Conservation (phyloP, 1,284 basidiomycete species). For the Schizopora paradoxa region DNA sequence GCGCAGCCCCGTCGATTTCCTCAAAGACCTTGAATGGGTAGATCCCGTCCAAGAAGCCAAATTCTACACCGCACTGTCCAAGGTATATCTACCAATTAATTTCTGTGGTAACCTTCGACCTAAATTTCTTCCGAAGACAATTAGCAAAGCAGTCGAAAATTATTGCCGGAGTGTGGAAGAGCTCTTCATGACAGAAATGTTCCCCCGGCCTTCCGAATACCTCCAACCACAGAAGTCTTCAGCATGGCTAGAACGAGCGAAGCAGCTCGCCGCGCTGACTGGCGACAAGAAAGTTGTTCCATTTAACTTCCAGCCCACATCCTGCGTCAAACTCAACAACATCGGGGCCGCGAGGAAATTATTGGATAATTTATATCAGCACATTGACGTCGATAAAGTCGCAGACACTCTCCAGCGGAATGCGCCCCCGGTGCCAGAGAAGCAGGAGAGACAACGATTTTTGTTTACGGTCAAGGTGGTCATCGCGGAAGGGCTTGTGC, state of each 20-base stretch:
- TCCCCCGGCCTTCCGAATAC: constrained; percentile 72
- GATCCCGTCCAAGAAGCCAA: constrained; percentile 85
- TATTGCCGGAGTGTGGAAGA: constrained; percentile 88
- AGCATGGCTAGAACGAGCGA: constrained; percentile 93
- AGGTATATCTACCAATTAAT: constrained; percentile 43
- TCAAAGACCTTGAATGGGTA: constrained; percentile 89
- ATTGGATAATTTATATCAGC: constrained; percentile 90
- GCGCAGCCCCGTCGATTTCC: constrained; percentile 83
- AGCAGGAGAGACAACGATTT: constrained; percentile 60
- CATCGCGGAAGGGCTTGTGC: constrained; percentile 79
- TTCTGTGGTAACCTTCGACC: neutral
- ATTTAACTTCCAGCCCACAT: constrained; percentile 91
- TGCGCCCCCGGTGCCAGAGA: constrained; percentile 67
- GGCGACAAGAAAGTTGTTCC: constrained; percentile 90
- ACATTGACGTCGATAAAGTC: constrained; percentile 88
- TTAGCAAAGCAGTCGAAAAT: constrained; percentile 88
- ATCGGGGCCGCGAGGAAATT: constrained; percentile 88
- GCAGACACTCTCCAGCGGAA: constrained; percentile 57
- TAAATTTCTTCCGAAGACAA: constrained; percentile 51
- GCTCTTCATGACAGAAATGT: constrained; percentile 93
- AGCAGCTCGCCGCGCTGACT: constrained; percentile 63
- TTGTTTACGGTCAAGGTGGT: constrained; percentile 94
- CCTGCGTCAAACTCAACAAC: constrained; percentile 97
- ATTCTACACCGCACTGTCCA: constrained; percentile 85
- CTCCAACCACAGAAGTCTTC: constrained; percentile 80